Evolutionary conservation across 768 basidiomycete species (phyloP).

Genomic region (Suillus decipiens): DNA sequence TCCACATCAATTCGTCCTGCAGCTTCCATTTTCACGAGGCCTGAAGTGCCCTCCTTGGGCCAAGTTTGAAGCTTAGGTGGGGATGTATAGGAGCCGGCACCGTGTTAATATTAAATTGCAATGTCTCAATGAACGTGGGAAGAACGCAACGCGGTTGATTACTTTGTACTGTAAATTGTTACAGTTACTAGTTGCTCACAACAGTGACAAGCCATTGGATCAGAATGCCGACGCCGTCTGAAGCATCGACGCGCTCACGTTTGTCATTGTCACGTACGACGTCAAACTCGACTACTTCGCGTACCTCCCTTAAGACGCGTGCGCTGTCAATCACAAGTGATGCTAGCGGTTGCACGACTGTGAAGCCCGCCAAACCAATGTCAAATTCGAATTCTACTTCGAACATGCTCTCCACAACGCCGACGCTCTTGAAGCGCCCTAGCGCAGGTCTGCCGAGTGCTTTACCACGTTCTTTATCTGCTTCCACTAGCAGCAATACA

Average conservation of each 20-base stretch:
- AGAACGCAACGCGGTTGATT: constrained; percentile 1
- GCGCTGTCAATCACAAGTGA: constrained; percentile 53
- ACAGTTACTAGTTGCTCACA: neutral
- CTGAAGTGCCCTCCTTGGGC: neutral
- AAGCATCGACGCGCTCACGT: constrained; percentile 49
- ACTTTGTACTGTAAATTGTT: neutral
- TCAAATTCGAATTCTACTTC: constrained; percentile 29
- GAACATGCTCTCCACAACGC: constrained; percentile 22
- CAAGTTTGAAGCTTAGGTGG: neutral
- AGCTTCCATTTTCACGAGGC: neutral
- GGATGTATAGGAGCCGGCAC: neutral
- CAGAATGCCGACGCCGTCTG: constrained; percentile 45
- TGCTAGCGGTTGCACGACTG: constrained; percentile 51
- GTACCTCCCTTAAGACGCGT: constrained; percentile 55
- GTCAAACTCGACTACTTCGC: constrained; percentile 17
- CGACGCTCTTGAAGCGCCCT: constrained; percentile 24
- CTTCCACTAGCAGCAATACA: constrained; percentile 21
- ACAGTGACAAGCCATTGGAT: neutral
- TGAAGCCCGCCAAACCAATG: constrained; percentile 37
- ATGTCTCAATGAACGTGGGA: neutral
- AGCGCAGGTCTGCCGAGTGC: constrained; percentile 29
- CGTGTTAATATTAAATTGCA: too few relatives aligned
- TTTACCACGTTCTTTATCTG: constrained; percentile 21
- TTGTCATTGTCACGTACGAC: constrained; percentile 43
- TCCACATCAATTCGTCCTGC: neutral